These are phyloP conservation scores for Chlamydomonas reinhardtii DNA, from an alignment of 163 green algal species.

Conservation along the genomic window DNA sequence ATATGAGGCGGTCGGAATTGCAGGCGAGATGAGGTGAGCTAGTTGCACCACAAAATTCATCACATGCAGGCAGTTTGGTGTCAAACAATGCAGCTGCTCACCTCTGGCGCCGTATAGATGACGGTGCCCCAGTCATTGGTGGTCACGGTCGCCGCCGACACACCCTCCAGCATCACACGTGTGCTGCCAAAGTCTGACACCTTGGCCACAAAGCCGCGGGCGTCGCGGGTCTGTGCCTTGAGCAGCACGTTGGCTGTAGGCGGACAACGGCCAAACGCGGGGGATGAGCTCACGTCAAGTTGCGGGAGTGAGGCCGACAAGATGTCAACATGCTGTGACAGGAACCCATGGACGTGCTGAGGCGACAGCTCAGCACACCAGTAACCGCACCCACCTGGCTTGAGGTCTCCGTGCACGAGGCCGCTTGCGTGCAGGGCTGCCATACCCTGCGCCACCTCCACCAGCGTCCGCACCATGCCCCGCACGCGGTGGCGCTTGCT, in stretches of 20 bases:
- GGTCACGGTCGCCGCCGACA: neutral
- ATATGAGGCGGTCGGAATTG: too few relatives aligned
- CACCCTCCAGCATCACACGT: neutral
- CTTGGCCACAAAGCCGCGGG: constrained; percentile 36
- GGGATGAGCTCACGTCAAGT: too few relatives aligned
- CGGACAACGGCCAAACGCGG: too few relatives aligned
- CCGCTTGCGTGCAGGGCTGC: constrained; percentile 31
- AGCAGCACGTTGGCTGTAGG: constrained; percentile 47
- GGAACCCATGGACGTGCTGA: too few relatives aligned
- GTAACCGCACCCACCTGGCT: constrained; percentile 30
- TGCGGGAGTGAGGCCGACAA: too few relatives aligned
- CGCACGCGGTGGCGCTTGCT: constrained; percentile 31
- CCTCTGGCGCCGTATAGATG: neutral
- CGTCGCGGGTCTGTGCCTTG: constrained; percentile 26
- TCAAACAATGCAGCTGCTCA: neutral
- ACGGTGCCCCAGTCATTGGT: constrained; percentile 43
- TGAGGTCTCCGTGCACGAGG: constrained; percentile 49
- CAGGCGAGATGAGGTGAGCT: too few relatives aligned
- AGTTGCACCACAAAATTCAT: too few relatives aligned
- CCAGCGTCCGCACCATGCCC: constrained; percentile 33
- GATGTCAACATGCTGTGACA: too few relatives aligned
- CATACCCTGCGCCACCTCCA: constrained; percentile 47
- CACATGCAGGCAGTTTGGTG: too few relatives aligned
- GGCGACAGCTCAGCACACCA: too few relatives aligned
- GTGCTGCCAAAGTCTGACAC: constrained; percentile 37